These are phyloP conservation scores for Pleoardoris graminearum DNA, from an alignment of 2,329 filamentous ascomycete species.

Conservation along the genomic window DNA sequence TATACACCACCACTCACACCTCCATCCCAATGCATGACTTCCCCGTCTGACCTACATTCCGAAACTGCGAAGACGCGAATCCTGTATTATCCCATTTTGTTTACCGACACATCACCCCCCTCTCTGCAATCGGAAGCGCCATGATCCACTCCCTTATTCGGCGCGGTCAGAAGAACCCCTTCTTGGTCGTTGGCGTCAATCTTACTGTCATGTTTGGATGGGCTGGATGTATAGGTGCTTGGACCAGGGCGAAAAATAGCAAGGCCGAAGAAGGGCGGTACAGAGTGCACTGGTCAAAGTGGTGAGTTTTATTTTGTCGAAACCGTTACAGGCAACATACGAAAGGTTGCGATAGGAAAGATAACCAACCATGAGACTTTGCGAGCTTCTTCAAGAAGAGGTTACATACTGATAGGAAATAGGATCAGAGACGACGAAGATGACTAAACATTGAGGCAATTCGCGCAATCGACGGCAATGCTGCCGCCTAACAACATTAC, in stretches of 20 bases:
- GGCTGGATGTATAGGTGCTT: constrained; percentile 5
- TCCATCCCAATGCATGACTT: no score
- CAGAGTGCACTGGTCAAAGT: neutral
- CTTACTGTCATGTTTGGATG: neutral
- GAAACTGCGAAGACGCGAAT: no score
- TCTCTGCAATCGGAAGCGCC: neutral
- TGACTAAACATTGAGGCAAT: no score
- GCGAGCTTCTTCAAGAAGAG: no score
- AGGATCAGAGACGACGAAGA: neutral
- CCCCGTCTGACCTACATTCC: no score
- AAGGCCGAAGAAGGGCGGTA: constrained; percentile 2
- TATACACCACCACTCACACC: no score
- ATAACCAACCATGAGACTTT: no score
- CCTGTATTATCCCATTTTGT: neutral
- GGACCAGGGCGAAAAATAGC: constrained; percentile 2
- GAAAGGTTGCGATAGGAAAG: no score
- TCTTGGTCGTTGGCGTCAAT: constrained; percentile 3
- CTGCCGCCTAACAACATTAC: no score
- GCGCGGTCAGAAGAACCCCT: neutral
- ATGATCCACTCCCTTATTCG: constrained; percentile 1
- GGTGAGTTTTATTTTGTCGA: no score
- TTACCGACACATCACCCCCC: neutral
- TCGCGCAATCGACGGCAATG: no score
- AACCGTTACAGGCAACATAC: no score
- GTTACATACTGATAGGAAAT: neutral